Evolutionary conservation across 192 early-diverging fungal genomes (phyloP).

Genomic region (Oehlia diaphana): DNA sequence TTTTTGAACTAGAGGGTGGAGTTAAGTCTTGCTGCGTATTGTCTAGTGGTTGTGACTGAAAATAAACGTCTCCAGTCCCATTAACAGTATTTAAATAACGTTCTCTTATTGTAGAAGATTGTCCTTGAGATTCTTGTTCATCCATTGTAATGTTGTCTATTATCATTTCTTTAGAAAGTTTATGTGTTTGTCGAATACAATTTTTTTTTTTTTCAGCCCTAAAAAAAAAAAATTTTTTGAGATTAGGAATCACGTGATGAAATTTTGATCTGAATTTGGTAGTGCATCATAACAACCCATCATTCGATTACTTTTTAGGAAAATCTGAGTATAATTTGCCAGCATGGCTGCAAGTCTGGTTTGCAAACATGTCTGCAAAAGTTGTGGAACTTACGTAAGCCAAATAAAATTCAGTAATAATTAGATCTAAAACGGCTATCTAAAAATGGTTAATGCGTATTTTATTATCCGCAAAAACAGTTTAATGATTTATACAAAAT

Average conservation of each 20-base stretch:
- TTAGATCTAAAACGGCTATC: not conserved
- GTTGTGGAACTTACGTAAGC: too few species aligned
- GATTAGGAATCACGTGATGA: not conserved
- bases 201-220: too few species aligned
- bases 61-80: not conserved
- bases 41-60: not conserved
- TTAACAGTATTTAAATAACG: not conserved
- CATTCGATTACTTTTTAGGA: not conserved
- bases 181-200: too few species aligned
- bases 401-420: too few species aligned
- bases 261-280: not conserved
- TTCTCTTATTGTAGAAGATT: too few species aligned
- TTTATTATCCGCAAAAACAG: too few species aligned
- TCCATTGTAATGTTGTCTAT: too few species aligned
- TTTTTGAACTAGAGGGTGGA: constrained; percentile 1
- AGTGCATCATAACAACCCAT: not conserved
- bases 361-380: too few species aligned
- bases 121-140: too few species aligned
- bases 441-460: not conserved
- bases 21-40: not conserved
- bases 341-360: not conserved
- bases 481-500: too few species aligned
- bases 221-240: not conserved
- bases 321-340: not conserved
- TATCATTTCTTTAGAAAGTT: too few species aligned